A percentile compares a stretch with the other conserved stretches of the same genome.
phyloP scores from a whole-genome alignment of 1,139 yeast genomes.

The Meyerozyma sp. region DNA sequence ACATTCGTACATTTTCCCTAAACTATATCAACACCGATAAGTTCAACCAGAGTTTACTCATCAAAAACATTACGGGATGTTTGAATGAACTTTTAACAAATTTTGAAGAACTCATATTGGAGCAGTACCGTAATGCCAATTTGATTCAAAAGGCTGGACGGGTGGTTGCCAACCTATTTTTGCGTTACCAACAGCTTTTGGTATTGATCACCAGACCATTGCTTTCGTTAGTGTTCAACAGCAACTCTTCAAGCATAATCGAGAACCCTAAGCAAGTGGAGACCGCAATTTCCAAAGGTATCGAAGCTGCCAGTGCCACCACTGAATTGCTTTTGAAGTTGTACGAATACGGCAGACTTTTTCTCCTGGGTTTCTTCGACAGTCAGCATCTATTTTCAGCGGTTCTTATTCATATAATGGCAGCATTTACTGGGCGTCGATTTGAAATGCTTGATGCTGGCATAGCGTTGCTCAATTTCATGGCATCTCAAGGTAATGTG shows the following conservation, averaged over 20 bases:
- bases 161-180: constrained; percentile 33
- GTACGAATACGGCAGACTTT: constrained; percentile 29
- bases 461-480: constrained; percentile 27
- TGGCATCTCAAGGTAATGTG: constrained; percentile 39
- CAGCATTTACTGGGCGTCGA: constrained; percentile 25
- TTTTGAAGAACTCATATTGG: constrained; percentile 28
- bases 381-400: constrained; percentile 46
- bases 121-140: constrained; percentile 17
- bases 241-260: constrained; percentile 18
- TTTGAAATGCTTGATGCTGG: constrained; percentile 28
- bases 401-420: constrained; percentile 34
- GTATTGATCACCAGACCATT: constrained; percentile 43
- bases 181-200: constrained; percentile 44
- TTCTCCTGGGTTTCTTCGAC: constrained; percentile 49
- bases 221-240: constrained; percentile 36
- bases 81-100: constrained; percentile 23
- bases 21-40: constrained; percentile 38
- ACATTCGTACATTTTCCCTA: constrained; percentile 31
- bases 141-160: constrained; percentile 19
- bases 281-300: constrained; percentile 32
- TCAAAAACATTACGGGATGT: constrained; percentile 26
- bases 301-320: constrained; percentile 35
- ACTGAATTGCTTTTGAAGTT: constrained; percentile 35
- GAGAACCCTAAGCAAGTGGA: constrained; percentile 25
- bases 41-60: constrained; percentile 29